Base-by-base conservation (phyloP, 2,329 filamentous ascomycete genomes). In the Aspergillus pseudoterreus region DNA sequence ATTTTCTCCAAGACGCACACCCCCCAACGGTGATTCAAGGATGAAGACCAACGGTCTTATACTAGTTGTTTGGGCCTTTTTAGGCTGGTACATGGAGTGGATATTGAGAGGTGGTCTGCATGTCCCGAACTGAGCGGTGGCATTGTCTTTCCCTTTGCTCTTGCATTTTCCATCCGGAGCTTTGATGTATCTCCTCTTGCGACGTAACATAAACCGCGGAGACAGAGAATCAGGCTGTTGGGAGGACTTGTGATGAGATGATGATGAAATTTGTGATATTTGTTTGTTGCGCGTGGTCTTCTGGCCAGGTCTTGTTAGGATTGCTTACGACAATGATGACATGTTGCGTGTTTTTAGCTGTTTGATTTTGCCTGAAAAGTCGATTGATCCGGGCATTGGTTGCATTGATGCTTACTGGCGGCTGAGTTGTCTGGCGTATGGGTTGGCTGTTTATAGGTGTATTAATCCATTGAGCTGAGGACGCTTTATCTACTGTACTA, bases 1-100 rank as follows among this genome's bases (percentile, higher is more conserved):
- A 69, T 36, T 72, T 78, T 50, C 72, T 79, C 47, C 66, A 68
- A 44, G 75, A 78, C 53, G 67, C 71, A 46, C 74, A 76, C 45
- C 70, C 75, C 3, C 74, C 74, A n/a, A 74, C 76, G 52, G 66
- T 67, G 35, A 71, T 73, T 35, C 65, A 57, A 48, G 69, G 71
- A 17, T 65, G 50, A 62, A 19, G n/a, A 6, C 14, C 6, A n/a
- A 5, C 12, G 35, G 22, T 22, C 22, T 5, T 22, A 6, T 22
- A 22, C 4, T 22, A 22, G 22, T 22, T 22, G 22, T 30, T 30
- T 30, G 27, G 8, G 27, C 27, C 27, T 30, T 30, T 30, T 30
- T 2, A 9, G 27, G 27, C 27, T 30, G 27, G 27, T 30, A 30
- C 27, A 30, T 30, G 27, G 2, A 11, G 27, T 30, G 27, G 27